phyloP scores from a whole-genome alignment of 805 yeast genomes.

The Priceomyces haplophilus region DNA sequence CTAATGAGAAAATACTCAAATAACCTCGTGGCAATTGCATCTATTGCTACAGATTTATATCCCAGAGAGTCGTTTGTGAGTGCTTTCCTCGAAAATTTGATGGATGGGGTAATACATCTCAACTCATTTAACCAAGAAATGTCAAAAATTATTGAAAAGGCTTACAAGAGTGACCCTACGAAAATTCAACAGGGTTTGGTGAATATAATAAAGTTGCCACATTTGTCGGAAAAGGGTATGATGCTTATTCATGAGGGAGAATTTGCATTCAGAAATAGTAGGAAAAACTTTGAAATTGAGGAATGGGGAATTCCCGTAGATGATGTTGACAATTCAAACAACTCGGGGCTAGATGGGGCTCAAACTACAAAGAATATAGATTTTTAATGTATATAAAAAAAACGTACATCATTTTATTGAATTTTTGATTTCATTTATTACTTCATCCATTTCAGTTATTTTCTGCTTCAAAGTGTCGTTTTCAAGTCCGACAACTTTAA shows the following conservation, averaged over 20 bases:
- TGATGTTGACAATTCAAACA: constrained; percentile 52
- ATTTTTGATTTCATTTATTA: background rate
- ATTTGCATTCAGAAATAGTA: constrained; percentile 81
- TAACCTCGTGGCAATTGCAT: constrained; percentile 49
- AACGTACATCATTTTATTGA: background rate
- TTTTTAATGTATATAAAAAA: constrained; percentile 16
- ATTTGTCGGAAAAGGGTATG: constrained; percentile 69
- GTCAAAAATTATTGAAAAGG: constrained; percentile 60
- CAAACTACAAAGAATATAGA: constrained; percentile 36
- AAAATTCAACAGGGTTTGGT: constrained; percentile 84
- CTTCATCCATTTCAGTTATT: background rate
- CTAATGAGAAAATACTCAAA: constrained; percentile 46
- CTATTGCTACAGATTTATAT: constrained; percentile 64
- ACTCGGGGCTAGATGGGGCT: constrained; percentile 13
- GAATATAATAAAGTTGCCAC: constrained; percentile 70
- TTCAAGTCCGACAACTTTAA: background rate
- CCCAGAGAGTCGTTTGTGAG: constrained; percentile 51
- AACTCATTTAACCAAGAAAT: constrained; percentile 81
- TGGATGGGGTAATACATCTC: constrained; percentile 68
- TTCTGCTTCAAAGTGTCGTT: background rate
- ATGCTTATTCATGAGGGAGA: constrained; percentile 76
- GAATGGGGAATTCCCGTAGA: constrained; percentile 98
- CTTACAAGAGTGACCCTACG: constrained; percentile 67
- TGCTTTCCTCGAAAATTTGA: constrained; percentile 51
- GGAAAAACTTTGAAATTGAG: constrained; percentile 79